These are phyloP conservation scores for Anastatica hierochuntica DNA, from an alignment of 345 rosid genomes.

Conservation along the genomic window DNA sequence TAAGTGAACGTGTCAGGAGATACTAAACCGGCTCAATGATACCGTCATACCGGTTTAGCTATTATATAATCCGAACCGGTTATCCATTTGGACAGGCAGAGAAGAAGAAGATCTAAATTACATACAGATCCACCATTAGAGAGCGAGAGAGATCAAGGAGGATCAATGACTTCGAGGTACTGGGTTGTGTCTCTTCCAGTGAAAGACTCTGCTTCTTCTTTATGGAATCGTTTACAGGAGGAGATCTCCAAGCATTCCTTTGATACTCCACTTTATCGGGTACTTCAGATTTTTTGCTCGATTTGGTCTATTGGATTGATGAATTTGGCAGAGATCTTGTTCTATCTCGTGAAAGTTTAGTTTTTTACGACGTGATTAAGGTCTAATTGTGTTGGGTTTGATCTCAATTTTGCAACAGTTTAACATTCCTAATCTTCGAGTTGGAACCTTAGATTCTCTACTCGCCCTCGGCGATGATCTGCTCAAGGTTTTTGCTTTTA, in stretches of 20 bases:
- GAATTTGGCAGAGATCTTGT: background rate
- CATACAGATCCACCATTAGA: no score
- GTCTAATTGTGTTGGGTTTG: background rate
- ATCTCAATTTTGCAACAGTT: constrained; percentile 45
- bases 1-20: no score
- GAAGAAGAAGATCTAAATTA: no score
- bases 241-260: constrained; percentile 93
- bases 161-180: constrained; percentile 78
- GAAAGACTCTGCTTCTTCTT: constrained; percentile 61
- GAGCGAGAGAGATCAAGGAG: background rate
- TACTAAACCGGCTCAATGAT: no score
- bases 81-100: no score
- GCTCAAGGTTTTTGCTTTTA: constrained; percentile 44
- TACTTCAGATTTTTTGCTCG: constrained; percentile 23
- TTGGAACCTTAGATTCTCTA: constrained; percentile 94
- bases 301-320: background rate
- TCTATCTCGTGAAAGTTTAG: background rate
- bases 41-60: no score
- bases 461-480: constrained; percentile 95
- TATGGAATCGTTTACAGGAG: constrained; percentile 74
- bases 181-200: constrained; percentile 91
- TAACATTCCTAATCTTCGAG: constrained; percentile 91
- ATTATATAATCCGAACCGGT: no score
- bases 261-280: constrained; percentile 94
- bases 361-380: background rate